Evolutionary conservation across 2,329 filamentous ascomycete species (phyloP), one percentile per base, ranked within the genome.

Genomic region (Fonsecaea pedrosoi): DNA sequence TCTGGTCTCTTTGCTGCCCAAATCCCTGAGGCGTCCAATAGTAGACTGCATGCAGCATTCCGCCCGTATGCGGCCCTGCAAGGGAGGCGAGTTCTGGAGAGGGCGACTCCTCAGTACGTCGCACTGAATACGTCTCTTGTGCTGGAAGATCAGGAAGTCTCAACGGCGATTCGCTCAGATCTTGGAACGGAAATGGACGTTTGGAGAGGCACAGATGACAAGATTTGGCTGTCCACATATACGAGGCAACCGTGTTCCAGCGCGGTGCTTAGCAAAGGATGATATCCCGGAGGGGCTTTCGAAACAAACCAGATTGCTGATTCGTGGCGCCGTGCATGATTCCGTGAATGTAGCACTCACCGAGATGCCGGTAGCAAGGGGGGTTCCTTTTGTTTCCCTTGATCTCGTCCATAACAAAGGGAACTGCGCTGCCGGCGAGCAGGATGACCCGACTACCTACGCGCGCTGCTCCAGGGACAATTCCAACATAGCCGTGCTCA

Each of bases 301-400:
- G 15, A 21, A 48, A 48, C 54, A 48, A 48, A 21, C 42, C n/a
- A 18, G 42, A 21, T 18, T 25, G 8, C 42, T 48, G 42, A 21
- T 48, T 48, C 42, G 15, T 18, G n/a, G 42, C 42, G 6, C n/a
- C 42, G 0, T 48, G 42, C 42, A 48, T 48, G 42, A 48, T 48
- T 18, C 42, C 42, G 42, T 48, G 42, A 21, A 48, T 48, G 9
- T 48, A 48, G 42, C 42, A 48, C 42, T 48, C 42, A 8, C 42
- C 42, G n/a, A 48, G 42, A 21, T 48, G 42, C 42, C 42, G 42
- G n/a, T 48, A 48, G 9, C 15, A 48, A 18, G 4, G 15, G n/a
- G 42, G n/a, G 18, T 18, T 1, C 30, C 30, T 32, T 48, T 48
- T 42, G 10, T 42, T 42, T 42, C 38, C 42, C 42, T 48, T 48